Evolutionary conservation across 208 protist species (phyloP).

Genomic region (Trypanosomatidae sp.): DNA sequence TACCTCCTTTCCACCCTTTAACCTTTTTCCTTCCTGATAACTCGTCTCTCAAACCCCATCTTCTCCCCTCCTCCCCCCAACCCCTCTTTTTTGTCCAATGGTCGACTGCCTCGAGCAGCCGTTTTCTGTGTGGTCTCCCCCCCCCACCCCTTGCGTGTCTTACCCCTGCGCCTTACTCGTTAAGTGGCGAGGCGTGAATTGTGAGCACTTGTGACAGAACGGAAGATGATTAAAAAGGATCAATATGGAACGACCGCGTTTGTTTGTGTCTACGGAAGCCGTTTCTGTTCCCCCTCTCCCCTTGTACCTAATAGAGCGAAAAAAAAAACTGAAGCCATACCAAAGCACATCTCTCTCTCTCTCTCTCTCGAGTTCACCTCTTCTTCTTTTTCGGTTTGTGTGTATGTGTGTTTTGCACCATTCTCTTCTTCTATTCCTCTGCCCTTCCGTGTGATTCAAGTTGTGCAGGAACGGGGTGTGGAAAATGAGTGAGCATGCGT

Average conservation of each 20-base stretch:
- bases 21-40: background rate
- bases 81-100: conserved; percentile 1
- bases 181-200: background rate
- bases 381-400: background rate
- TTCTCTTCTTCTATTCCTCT: background rate
- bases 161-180: background rate
- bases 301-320: background rate
- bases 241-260: background rate
- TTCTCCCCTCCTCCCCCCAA: background rate
- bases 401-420: background rate
- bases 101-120: background rate
- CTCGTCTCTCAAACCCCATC: background rate
- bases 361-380: background rate
- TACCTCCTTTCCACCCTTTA: background rate
- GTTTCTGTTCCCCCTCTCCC: background rate
- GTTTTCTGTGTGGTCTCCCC: background rate
- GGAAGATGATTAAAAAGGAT: background rate
- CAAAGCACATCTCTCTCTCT: background rate
- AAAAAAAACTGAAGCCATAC: background rate
- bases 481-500: background rate
- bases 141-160: background rate
- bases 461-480: background rate
- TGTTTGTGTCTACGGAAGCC: background rate
- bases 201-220: background rate
- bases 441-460: background rate